Evolutionary conservation across 441 rosid species (phyloP).

Genomic region (Erysimum cheiri): DNA sequence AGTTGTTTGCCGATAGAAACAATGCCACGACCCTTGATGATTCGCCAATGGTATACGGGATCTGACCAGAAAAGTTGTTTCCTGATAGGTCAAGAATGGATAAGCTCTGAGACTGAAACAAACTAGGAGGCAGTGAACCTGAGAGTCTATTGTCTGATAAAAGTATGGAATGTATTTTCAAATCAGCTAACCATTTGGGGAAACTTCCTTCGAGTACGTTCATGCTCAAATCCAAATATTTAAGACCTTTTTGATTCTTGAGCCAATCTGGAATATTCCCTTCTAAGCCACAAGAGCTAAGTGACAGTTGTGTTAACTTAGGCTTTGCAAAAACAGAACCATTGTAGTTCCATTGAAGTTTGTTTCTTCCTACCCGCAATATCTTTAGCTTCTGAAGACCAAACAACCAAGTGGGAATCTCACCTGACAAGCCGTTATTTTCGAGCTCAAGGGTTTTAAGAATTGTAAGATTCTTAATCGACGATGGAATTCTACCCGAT

Average conservation of each 20-base stretch:
- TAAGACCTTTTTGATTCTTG: conserved; percentile 36
- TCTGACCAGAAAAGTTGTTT: too few species aligned
- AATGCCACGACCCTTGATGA: too few species aligned
- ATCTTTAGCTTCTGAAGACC: conserved; percentile 24
- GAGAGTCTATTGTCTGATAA: conserved; percentile 37
- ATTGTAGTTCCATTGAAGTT: conserved; percentile 38
- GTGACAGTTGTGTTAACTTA: conserved; percentile 31
- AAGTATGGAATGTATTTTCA: background rate
- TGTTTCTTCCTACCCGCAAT: conserved; percentile 32
- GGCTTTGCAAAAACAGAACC: conserved; percentile 19
- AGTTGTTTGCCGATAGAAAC: too few species aligned
- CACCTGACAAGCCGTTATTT: conserved; percentile 27
- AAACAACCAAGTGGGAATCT: conserved; percentile 38
- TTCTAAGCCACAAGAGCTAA: conserved; percentile 44
- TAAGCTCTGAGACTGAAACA: too few species aligned
- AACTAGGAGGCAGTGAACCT: too few species aligned
- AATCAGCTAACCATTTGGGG: conserved; percentile 42
- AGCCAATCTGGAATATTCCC: conserved; percentile 47
- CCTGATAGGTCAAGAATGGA: too few species aligned
- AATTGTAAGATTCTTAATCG: conserved; percentile 25
- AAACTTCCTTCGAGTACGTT: conserved; percentile 47
- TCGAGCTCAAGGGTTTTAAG: conserved; percentile 21
- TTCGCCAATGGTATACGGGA: too few species aligned
- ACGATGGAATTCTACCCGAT: conserved; percentile 32
- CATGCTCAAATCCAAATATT: conserved; percentile 44